Conservation (phyloP, 2,329 filamentous ascomycete species). For the Cladosporium sp. region DNA sequence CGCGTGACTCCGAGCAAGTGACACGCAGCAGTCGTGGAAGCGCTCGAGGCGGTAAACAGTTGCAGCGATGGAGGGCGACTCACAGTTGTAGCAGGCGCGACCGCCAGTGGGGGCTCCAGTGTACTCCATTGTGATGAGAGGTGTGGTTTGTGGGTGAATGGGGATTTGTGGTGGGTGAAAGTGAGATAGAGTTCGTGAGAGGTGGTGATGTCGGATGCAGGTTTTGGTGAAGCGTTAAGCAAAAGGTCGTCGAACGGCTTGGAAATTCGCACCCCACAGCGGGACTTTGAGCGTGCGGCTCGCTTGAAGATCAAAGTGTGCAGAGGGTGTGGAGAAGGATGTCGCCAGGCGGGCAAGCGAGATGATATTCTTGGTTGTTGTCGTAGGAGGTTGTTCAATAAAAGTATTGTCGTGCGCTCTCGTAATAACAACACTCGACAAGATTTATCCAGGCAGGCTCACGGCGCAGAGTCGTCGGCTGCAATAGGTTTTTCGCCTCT, state of each 20-base stretch:
- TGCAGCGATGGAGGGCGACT: slow-evolving; percentile 27
- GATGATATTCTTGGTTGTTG: too few relatives aligned
- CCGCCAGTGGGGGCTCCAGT: slow-evolving; percentile 30
- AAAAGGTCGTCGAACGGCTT: slow-evolving; percentile 11
- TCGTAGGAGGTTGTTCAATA: too few relatives aligned
- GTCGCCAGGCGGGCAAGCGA: not conserved
- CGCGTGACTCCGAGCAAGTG: not conserved
- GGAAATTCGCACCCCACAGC: slow-evolving; percentile 14
- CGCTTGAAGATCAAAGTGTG: slow-evolving; percentile 10
- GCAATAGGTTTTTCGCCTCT: too few relatives aligned
- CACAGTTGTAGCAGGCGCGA: slow-evolving; percentile 57
- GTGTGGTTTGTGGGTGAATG: slow-evolving; percentile 10
- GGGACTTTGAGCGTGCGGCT: slow-evolving; percentile 4
- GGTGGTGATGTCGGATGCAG: slow-evolving; percentile 11
- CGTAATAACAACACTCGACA: too few relatives aligned
- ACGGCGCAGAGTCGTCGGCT: too few relatives aligned
- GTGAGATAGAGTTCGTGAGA: slow-evolving; percentile 5
- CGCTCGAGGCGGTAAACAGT: not conserved
- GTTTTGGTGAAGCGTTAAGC: not conserved
- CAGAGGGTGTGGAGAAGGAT: slow-evolving; percentile 1
- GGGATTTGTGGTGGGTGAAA: slow-evolving; percentile 6
- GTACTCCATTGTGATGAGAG: slow-evolving; percentile 42
- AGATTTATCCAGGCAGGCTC: too few relatives aligned
- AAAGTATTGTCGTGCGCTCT: too few relatives aligned
- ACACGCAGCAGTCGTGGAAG: not conserved